These are phyloP conservation scores for Lobosporangium transversale DNA, from an alignment of 192 early-diverging fungal genomes.

Conservation along the genomic window DNA sequence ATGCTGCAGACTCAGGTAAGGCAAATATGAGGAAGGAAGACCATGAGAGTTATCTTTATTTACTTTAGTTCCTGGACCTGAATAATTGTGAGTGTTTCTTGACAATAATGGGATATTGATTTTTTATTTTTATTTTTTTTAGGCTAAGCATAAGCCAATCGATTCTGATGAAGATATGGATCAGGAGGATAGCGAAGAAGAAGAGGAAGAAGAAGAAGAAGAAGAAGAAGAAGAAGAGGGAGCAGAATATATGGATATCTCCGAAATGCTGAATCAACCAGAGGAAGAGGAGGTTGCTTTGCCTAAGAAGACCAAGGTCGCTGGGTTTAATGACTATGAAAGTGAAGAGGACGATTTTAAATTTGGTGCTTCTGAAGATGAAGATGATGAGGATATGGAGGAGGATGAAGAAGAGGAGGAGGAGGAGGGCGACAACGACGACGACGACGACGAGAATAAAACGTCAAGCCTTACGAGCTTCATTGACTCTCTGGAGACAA, in stretches of 20 bases:
- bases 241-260: constrained; percentile 48
- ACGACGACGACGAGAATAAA: constrained; percentile 58
- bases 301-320: constrained; percentile 54
- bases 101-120: background rate
- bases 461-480: constrained; percentile 67
- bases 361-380: constrained; percentile 31
- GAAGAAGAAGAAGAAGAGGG: constrained; percentile 54
- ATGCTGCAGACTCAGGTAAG: constrained; percentile 15
- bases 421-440: constrained; percentile 52
- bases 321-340: constrained; percentile 51
- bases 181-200: constrained; percentile 47
- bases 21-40: background rate
- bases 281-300: constrained; percentile 40
- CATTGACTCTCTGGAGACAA: constrained; percentile 74
- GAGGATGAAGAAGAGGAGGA: constrained; percentile 52
- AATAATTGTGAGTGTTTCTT: too few species aligned
- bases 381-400: constrained; percentile 41
- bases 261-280: constrained; percentile 49
- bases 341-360: constrained; percentile 47
- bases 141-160: constrained; percentile 22
- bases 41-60: too few species aligned
- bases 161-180: constrained; percentile 44
- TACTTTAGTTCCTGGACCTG: too few species aligned
- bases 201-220: too few species aligned
- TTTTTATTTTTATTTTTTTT: background rate